Conservation (phyloP, 2,329 filamentous ascomycete genomes). For the Aquanectria penicillioides region DNA sequence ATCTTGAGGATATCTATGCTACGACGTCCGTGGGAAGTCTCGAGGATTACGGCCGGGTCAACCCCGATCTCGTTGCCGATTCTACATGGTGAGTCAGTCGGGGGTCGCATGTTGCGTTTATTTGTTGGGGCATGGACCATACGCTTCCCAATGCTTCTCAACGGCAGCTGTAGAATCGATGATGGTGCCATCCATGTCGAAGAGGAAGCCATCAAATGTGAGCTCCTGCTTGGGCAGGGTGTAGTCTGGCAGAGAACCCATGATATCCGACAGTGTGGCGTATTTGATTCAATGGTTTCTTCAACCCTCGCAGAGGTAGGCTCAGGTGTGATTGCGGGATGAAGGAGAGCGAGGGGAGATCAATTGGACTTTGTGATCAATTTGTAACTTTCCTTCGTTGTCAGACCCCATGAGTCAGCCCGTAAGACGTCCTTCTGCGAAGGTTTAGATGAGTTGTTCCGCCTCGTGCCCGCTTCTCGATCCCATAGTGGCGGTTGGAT, state of each 20-base stretch:
- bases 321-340: no score
- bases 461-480: constrained; percentile 6
- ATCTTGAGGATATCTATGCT: constrained; percentile 87
- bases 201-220: constrained; percentile 67
- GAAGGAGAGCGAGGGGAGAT: no score
- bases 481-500: constrained; percentile 12
- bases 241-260: constrained; percentile 51
- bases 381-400: background rate
- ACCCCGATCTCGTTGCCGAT: constrained; percentile 86
- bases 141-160: constrained; percentile 80
- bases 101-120: constrained; percentile 9
- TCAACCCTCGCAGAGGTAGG: no score
- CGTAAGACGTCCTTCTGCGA: background rate
- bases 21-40: constrained; percentile 90
- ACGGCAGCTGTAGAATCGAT: constrained; percentile 84
- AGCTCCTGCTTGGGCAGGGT: constrained; percentile 56
- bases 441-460: background rate
- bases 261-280: constrained; percentile 26
- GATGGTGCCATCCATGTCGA: constrained; percentile 86
- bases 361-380: no score
- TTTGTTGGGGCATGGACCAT: constrained; percentile 40
- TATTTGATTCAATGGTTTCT: background rate
- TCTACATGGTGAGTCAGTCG: constrained; percentile 53
- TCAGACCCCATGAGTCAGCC: constrained; percentile 1
- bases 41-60: constrained; percentile 83